Percentiles rank a stretch among this genome's conserved stretches.
Evolutionary conservation across 1,284 basidiomycete species (phyloP).

Genomic region (Rhodotorula sp.): DNA sequence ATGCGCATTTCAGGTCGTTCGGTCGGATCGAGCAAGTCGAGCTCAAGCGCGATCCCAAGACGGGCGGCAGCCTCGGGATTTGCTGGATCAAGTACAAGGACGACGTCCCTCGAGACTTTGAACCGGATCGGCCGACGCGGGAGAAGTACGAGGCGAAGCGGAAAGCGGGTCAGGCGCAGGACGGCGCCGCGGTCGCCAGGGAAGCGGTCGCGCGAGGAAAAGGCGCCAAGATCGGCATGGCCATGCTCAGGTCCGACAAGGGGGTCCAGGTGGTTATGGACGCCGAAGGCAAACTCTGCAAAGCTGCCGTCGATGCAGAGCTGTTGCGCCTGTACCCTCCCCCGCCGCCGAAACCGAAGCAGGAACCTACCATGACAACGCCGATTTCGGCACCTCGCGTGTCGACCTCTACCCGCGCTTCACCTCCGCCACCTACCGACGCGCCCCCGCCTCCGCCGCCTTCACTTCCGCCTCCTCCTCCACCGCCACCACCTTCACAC

Average conservation of each 20-base stretch:
- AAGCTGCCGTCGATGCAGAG: conserved; percentile 53
- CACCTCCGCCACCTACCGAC: conserved; percentile 15
- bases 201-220: conserved; percentile 49
- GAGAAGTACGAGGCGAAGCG: conserved; percentile 31
- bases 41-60: conserved; percentile 73
- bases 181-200: conserved; percentile 47
- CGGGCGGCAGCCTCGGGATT: conserved; percentile 78
- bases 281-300: conserved; percentile 50
- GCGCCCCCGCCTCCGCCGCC: conserved; percentile 24
- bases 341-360: conserved; percentile 2
- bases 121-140: conserved; percentile 22
- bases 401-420: background rate
- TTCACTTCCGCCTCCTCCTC: conserved; percentile 10
- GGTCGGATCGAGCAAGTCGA: conserved; percentile 71
- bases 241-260: conserved; percentile 46
- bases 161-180: conserved; percentile 45
- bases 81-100: conserved; percentile 68
- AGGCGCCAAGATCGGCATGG: conserved; percentile 50
- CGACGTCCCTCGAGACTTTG: conserved; percentile 43
- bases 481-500: background rate
- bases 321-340: conserved; percentile 54
- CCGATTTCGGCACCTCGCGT: background rate
- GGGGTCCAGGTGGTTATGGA: conserved; percentile 51
- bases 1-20: conserved; percentile 65
- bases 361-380: background rate